Percentiles rank a stretch among this genome's conserved stretches.
Conservation (phyloP, 2,329 filamentous ascomycete species). For the Whalleya microplaca region DNA sequence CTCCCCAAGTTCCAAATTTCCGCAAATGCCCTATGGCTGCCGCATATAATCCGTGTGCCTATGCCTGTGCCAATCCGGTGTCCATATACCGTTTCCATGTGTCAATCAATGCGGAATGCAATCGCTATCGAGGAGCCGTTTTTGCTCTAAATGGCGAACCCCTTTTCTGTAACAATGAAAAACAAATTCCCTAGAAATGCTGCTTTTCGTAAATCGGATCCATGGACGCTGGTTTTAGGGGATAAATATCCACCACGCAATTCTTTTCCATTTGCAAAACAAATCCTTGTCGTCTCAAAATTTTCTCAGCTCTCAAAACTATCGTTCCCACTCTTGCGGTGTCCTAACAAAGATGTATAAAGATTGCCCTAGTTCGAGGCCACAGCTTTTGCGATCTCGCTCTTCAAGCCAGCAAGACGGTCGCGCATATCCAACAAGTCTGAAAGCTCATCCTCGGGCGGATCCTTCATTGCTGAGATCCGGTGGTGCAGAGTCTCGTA, state of each 20-base stretch:
- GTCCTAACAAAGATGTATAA: background rate
- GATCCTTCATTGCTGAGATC: constrained; percentile 53
- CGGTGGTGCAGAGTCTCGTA: constrained; percentile 62
- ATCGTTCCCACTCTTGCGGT: background rate
- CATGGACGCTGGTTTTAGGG: background rate
- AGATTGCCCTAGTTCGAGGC: constrained; percentile 30
- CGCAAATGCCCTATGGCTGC: constrained; percentile 9
- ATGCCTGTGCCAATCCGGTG: constrained; percentile 6
- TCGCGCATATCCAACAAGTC: constrained; percentile 58
- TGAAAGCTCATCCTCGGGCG: constrained; percentile 54
- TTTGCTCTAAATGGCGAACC: background rate
- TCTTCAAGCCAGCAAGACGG: constrained; percentile 60
- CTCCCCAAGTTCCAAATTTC: constrained; percentile 12
- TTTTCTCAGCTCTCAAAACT: background rate
- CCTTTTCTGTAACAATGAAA: background rate
- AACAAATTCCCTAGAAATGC: background rate
- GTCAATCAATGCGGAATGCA: constrained; percentile 16
- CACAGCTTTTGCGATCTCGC: constrained; percentile 57
- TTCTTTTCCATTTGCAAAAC: background rate
- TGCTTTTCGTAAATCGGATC: background rate
- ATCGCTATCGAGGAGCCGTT: constrained; percentile 3
- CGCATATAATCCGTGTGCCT: constrained; percentile 12
- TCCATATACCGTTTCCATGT: constrained; percentile 6
- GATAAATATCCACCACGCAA: background rate
- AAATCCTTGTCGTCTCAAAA: background rate